phyloP scores from a whole-genome alignment of 1,284 basidiomycete species.

The Ganoderma resinaceum region DNA sequence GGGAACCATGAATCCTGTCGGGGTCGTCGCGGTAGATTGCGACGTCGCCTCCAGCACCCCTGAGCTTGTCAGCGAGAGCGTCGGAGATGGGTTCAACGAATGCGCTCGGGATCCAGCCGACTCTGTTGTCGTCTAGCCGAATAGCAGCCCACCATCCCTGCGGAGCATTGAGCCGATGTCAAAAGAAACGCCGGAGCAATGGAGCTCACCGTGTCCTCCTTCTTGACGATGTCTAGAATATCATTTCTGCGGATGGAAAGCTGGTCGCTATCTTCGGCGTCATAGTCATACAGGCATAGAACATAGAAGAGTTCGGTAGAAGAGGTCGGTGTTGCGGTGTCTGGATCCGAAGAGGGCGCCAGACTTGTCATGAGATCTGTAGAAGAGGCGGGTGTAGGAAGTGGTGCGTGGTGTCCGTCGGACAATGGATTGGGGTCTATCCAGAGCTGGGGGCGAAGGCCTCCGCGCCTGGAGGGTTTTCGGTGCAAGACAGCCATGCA shows the following conservation, averaged over 20 bases:
- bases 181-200: background rate
- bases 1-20: conserved; percentile 18
- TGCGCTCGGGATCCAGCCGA: conserved; percentile 74
- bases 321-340: conserved; percentile 39
- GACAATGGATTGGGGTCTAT: conserved; percentile 53
- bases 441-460: conserved; percentile 49
- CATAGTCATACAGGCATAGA: conserved; percentile 71
- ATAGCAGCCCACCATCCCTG: conserved; percentile 82
- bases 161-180: background rate
- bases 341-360: conserved; percentile 32
- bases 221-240: conserved; percentile 68
- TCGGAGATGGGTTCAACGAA: conserved; percentile 43
- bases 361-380: conserved; percentile 35
- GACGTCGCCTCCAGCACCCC: conserved; percentile 47
- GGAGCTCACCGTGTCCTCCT: conserved; percentile 56
- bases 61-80: conserved; percentile 42
- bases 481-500: conserved; percentile 30
- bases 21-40: conserved; percentile 51
- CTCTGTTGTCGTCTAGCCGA: conserved; percentile 53
- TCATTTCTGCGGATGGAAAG: conserved; percentile 71
- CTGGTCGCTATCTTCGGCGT: conserved; percentile 64
- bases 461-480: conserved; percentile 26
- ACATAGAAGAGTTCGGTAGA: conserved; percentile 48
- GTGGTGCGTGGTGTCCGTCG: conserved; percentile 18
- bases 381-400: conserved; percentile 32